Percentiles rank a stretch among this genome's conserved stretches.
phyloP scores from a whole-genome alignment of 1,284 basidiomycete species.

The Sanghuangporus baumii region DNA sequence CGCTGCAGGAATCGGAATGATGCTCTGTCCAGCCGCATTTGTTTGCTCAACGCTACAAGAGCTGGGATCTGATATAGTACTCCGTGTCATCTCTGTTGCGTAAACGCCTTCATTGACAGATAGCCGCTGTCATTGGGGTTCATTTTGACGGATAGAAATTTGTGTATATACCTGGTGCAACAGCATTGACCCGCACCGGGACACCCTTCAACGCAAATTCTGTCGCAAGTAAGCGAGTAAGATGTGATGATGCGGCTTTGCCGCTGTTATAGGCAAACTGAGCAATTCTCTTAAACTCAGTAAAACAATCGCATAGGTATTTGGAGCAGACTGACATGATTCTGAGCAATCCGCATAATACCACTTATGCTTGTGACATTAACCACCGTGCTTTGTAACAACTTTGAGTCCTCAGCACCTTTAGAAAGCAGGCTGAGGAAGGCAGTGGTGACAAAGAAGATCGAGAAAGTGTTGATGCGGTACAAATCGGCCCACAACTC shows the following conservation, averaged over 20 bases:
- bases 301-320: background rate
- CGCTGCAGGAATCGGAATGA: slow-evolving; percentile 53
- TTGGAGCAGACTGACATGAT: slow-evolving; percentile 48
- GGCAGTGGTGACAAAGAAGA: slow-evolving; percentile 70
- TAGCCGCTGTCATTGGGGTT: background rate
- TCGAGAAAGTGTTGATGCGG: slow-evolving; percentile 60
- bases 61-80: slow-evolving; percentile 33
- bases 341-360: slow-evolving; percentile 59
- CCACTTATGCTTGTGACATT: slow-evolving; percentile 77
- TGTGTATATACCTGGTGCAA: slow-evolving; percentile 46
- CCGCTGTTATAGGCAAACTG: slow-evolving; percentile 77
- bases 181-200: slow-evolving; percentile 63
- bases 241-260: slow-evolving; percentile 69
- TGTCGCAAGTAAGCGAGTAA: slow-evolving; percentile 69
- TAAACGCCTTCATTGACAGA: slow-evolving; percentile 44
- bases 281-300: background rate
- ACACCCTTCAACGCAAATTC: slow-evolving; percentile 65
- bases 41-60: slow-evolving; percentile 32
- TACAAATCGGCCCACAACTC: slow-evolving; percentile 59
- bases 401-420: slow-evolving; percentile 52
- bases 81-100: slow-evolving; percentile 69
- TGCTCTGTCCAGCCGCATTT: slow-evolving; percentile 48
- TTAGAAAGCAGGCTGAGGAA: slow-evolving; percentile 71
- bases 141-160: background rate
- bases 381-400: slow-evolving; percentile 59